Evolutionary conservation across 345 rosid species (phyloP).

Genomic region (Lepidium africanum): DNA sequence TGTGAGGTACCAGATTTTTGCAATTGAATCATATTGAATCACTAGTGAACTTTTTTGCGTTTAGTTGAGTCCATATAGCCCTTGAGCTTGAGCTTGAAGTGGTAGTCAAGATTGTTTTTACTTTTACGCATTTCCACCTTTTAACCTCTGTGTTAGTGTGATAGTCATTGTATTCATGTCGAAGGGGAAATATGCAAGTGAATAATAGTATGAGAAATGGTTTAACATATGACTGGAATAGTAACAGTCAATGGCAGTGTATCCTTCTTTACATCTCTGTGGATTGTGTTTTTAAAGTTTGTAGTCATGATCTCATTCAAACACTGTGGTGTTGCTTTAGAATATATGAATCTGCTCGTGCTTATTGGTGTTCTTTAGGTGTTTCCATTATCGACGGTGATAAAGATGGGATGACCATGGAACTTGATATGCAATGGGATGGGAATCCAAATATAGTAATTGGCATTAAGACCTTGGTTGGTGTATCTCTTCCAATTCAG

Average conservation of each 20-base stretch:
- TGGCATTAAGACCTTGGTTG: constrained; percentile 77
- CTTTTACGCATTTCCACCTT: background rate
- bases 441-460: constrained; percentile 85
- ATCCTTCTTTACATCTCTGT: background rate
- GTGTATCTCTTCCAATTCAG: constrained; percentile 85
- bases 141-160: background rate
- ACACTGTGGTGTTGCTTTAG: background rate
- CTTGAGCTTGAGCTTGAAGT: background rate
- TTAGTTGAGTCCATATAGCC: background rate
- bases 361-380: constrained; percentile 37
- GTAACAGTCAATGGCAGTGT: background rate
- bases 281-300: background rate
- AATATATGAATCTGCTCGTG: constrained; percentile 13
- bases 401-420: constrained; percentile 60
- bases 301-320: background rate
- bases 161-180: background rate
- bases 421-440: constrained; percentile 98
- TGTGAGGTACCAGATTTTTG: background rate
- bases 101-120: background rate
- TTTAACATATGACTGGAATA: background rate
- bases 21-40: background rate
- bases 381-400: constrained; percentile 68
- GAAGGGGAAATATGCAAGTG: background rate
- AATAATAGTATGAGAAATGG: background rate
- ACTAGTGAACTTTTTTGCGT: background rate